A percentile compares a stretch with the other conserved stretches of the same genome.
Evolutionary conservation across 2,329 filamentous ascomycete species (phyloP).

Genomic region (Colletotrichum limetticola): DNA sequence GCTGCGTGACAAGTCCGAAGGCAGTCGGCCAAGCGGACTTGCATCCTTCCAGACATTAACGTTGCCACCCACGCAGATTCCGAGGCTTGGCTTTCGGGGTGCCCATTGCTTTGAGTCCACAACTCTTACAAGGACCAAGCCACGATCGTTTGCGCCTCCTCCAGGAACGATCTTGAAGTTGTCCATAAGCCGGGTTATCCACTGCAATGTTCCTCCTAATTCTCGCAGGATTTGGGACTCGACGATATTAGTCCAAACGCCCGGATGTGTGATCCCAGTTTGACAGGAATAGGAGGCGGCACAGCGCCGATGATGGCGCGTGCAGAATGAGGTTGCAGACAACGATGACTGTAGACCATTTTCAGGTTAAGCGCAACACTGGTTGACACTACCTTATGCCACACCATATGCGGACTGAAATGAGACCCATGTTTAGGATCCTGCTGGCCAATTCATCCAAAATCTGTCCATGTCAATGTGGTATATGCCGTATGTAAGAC

Average conservation of each 20-base stretch:
- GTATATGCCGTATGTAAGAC: not conserved
- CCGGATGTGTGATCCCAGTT: not conserved
- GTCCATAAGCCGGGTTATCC: not conserved
- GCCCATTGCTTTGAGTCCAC: not conserved
- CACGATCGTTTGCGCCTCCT: conserved; percentile 11
- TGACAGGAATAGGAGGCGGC: conserved; percentile 10
- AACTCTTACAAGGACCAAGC: conserved; percentile 11
- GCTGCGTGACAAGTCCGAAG: not conserved
- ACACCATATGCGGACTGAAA: not conserved
- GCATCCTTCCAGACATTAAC: not conserved
- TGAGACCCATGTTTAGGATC: not conserved
- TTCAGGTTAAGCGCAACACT: not conserved
- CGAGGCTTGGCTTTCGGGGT: not conserved
- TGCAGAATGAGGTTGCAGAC: not conserved
- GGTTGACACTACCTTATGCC: not conserved
- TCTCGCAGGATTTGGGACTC: not conserved
- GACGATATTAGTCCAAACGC: not conserved
- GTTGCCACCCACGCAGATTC: not conserved
- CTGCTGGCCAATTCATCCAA: not conserved
- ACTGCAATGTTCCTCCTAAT: not conserved
- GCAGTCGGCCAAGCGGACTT: not conserved
- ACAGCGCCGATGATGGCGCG: conserved; percentile 14
- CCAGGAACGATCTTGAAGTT: not conserved
- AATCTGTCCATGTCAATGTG: not conserved
- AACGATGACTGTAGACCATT: not conserved